Evolutionary conservation across 2,329 filamentous ascomycete species (phyloP).

Genomic region (Fusarium hainanense): DNA sequence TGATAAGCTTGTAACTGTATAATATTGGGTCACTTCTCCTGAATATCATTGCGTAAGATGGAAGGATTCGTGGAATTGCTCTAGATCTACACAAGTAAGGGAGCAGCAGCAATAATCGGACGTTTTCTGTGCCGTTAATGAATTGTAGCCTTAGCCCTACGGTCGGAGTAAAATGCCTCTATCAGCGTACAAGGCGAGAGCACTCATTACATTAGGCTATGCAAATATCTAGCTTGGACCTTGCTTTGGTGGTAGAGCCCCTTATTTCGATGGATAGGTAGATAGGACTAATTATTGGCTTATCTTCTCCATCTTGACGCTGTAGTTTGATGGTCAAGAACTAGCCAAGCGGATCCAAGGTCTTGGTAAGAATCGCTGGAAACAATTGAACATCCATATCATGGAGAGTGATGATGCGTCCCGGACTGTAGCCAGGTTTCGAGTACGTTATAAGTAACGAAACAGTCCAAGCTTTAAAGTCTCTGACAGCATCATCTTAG

Average conservation of each 20-base stretch:
- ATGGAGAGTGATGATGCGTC: neutral
- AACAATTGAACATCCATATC: neutral
- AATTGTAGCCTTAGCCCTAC: neutral
- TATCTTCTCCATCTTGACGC: neutral
- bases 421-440: neutral
- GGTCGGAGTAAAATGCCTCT: neutral
- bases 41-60: slow-evolving; percentile 16
- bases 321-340: neutral
- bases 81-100: slow-evolving; percentile 8
- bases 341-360: neutral
- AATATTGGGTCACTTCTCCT: slow-evolving; percentile 17
- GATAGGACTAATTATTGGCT: neutral
- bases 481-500: neutral
- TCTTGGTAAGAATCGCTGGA: neutral
- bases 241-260: neutral
- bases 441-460: neutral
- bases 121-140: neutral
- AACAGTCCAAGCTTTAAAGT: neutral
- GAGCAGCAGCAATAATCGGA: neutral
- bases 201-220: neutral
- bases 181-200: neutral
- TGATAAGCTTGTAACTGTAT: neutral
- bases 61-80: slow-evolving; percentile 10
- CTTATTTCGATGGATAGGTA: neutral
- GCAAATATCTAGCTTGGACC: neutral